Evolutionary conservation across 2,329 filamentous ascomycete genomes (phyloP), one percentile per base, ranked within the genome.

Genomic region (Aspergillus fumigatus): DNA sequence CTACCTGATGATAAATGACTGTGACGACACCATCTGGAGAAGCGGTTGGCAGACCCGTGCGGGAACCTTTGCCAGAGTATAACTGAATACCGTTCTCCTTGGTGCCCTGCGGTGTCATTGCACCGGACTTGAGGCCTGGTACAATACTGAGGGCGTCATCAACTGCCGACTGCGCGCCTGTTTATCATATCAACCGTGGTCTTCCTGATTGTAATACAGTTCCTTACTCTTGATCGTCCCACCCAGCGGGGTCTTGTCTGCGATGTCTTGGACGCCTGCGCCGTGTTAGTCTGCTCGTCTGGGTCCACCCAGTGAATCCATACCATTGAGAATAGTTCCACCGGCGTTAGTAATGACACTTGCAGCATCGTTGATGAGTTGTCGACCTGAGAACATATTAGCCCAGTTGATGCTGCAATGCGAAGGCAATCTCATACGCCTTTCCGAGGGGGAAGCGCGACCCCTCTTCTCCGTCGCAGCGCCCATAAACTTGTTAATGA

Each of bases 401-500:
- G 65, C 69, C n/a, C 58, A 8, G 21, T 21, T 21, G 40, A 21
- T 11, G 40, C n/a, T 19, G 17, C 1, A 43, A 43, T 21, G 21
- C 8, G 40, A 43, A 43, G 21, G 19, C 0, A 17, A 21, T 21
- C 40, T 21, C 40, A 7, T 43, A 43, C 40, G 40, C n/a, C 40
- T 43, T 3, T 43, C 17, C 0, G 40, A 10, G 7, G 3, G n/a
- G 40, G n/a, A 21, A 43, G 2, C 4, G 10, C 40, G 40, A 21
- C 3, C 40, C 40, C 17, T n/a, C 40, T 43, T 43, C 40, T 43
- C 17, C 40, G 19, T 21, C 40, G 7, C 40, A 21, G 40, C 67
- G 35, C 79, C 79, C 82, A 88, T 86, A 75, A 88, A 88, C 69
- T 70, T 79, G 56, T 78, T 63, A 61, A 88, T 79, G 73, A 85